Percentiles rank a stretch among this genome's conserved stretches.
These are phyloP conservation scores for Potentilla sterilis DNA, from an alignment of 306 rosid species.

Conservation along the genomic window DNA sequence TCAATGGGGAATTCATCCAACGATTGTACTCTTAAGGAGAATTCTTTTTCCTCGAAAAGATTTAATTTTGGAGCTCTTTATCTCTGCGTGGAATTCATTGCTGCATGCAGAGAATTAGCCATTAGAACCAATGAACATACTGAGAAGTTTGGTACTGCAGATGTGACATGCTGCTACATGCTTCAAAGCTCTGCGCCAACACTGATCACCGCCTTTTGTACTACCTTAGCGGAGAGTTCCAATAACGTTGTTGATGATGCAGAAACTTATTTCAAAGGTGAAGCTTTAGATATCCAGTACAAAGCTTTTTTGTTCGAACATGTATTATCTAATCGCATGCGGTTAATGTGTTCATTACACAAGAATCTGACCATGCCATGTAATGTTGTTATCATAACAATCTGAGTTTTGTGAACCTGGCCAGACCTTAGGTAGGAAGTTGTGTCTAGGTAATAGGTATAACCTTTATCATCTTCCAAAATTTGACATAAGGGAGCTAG, in stretches of 20 bases:
- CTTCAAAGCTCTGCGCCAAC: conserved; percentile 49
- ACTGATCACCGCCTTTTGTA: conserved; percentile 55
- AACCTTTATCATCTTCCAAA: neutral
- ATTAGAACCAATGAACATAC: conserved; percentile 35
- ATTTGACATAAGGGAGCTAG: neutral
- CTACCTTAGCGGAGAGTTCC: conserved; percentile 43
- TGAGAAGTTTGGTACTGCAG: conserved; percentile 28
- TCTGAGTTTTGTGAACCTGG: neutral
- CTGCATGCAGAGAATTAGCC: conserved; percentile 62
- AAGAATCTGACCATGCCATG: neutral
- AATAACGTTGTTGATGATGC: conserved; percentile 38
- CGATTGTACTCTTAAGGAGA: conserved; percentile 32
- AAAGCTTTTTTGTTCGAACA: neutral
- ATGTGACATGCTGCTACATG: conserved; percentile 44
- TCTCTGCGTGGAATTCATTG: conserved; percentile 68
- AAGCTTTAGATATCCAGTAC: conserved; percentile 29
- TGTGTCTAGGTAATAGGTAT: neutral
- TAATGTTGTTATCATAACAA: neutral
- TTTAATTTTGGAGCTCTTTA: conserved; percentile 75
- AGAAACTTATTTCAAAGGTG: conserved; percentile 71
- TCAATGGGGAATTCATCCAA: conserved; percentile 27
- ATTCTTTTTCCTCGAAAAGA: conserved; percentile 25
- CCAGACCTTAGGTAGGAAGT: neutral
- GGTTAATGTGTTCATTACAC: neutral
- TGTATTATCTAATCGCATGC: neutral